Percentiles rank a stretch among this genome's conserved stretches.
Evolutionary conservation across 345 rosid species (phyloP).

Genomic region (Citrus australasica): DNA sequence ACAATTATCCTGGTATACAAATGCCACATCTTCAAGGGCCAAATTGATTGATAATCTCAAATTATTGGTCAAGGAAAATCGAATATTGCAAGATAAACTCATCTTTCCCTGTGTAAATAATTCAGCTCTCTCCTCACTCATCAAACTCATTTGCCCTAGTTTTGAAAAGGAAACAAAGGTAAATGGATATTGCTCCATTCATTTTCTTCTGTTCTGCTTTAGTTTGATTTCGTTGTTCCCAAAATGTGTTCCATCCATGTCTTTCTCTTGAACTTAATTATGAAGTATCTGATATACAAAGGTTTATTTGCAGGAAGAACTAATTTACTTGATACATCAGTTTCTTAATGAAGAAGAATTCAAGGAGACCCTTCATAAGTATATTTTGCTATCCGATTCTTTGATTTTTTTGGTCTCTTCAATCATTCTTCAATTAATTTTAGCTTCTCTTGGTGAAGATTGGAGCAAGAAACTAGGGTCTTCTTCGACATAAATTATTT

Average conservation of each 20-base stretch:
- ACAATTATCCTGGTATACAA: neutral
- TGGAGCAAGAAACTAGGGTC: constrained; percentile 67
- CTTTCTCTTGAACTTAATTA: neutral
- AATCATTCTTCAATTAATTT: constrained; percentile 8
- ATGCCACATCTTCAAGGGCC: neutral
- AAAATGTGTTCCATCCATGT: neutral
- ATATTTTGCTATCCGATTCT: neutral
- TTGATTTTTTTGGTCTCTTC: neutral
- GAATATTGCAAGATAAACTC: neutral
- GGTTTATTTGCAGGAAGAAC: constrained; percentile 39
- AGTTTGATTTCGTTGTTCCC: neutral
- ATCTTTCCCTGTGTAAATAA: neutral
- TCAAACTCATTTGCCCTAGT: neutral
- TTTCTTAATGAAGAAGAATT: constrained; percentile 37
- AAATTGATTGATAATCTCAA: neutral
- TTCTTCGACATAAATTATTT: constrained; percentile 61
- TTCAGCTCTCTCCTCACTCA: constrained; percentile 5
- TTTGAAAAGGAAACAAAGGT: neutral
- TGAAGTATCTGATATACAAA: neutral
- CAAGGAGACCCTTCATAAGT: constrained; percentile 36
- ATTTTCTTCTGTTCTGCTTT: neutral
- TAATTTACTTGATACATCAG: constrained; percentile 38
- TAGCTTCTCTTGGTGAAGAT: constrained; percentile 34
- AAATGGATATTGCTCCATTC: neutral
- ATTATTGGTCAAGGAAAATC: neutral